Percentiles rank a stretch among this genome's conserved stretches.
phyloP scores from a whole-genome alignment of 1,284 basidiomycete species.

The Ganoderma sinense region DNA sequence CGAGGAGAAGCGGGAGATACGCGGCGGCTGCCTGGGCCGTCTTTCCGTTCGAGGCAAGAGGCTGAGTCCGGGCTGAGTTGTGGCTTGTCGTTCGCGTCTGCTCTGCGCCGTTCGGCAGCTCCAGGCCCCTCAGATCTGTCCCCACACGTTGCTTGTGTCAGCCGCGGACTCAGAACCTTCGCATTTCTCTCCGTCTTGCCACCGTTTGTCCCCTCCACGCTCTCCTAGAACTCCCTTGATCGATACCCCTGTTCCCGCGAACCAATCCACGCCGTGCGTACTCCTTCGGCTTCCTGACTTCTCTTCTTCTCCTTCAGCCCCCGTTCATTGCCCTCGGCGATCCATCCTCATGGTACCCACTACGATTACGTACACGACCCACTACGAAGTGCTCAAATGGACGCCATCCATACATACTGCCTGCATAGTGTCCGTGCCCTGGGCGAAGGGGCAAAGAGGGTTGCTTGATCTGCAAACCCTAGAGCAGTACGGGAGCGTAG shows the following conservation, averaged over 20 bases:
- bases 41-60: constrained; percentile 2
- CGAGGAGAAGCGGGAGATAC: neutral
- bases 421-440: neutral
- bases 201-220: neutral
- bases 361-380: neutral
- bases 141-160: constrained; percentile 2
- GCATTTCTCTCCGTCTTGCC: neutral
- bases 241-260: neutral
- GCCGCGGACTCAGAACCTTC: neutral
- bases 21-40: neutral
- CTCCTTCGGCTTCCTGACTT: neutral
- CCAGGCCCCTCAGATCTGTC: neutral
- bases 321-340: neutral
- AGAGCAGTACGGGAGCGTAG: neutral
- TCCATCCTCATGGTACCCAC: neutral
- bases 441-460: neutral
- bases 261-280: neutral
- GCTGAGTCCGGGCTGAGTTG: neutral
- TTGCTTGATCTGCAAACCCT: neutral
- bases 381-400: neutral
- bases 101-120: neutral
- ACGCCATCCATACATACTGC: neutral
- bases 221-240: neutral
- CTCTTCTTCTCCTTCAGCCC: neutral
- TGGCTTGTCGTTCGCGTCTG: neutral